These are phyloP conservation scores for Beauveria australis DNA, from an alignment of 2,329 filamentous ascomycete species.

Conservation along the genomic window DNA sequence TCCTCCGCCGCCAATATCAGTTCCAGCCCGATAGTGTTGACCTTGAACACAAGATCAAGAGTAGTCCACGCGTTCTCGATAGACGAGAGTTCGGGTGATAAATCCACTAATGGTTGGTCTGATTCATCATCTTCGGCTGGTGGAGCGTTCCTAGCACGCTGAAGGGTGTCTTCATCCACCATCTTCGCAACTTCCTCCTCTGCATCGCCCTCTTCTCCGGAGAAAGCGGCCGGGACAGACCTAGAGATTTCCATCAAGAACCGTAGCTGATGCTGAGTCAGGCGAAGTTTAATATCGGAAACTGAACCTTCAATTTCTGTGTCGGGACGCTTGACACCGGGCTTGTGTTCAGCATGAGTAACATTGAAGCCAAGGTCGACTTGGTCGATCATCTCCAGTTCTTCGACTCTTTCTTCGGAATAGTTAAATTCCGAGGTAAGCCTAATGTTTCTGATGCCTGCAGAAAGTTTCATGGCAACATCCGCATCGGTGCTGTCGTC, in stretches of 20 bases:
- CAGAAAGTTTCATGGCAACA: constrained; percentile 80
- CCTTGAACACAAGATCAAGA: constrained; percentile 83
- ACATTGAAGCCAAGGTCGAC: constrained; percentile 91
- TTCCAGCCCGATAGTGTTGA: constrained; percentile 81
- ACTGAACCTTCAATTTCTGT: constrained; percentile 85
- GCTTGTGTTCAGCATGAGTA: constrained; percentile 79
- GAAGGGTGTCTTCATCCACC: constrained; percentile 50
- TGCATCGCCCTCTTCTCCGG: constrained; percentile 55
- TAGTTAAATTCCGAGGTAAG: constrained; percentile 89
- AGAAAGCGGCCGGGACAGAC: constrained; percentile 81
- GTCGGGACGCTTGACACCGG: constrained; percentile 72
- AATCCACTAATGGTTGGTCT: constrained; percentile 40
- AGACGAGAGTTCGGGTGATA: constrained; percentile 63
- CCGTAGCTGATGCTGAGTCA: constrained; percentile 86
- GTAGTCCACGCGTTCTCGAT: constrained; percentile 77
- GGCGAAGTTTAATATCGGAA: constrained; percentile 82
- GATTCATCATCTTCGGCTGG: constrained; percentile 21
- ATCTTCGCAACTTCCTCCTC: constrained; percentile 69
- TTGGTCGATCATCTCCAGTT: constrained; percentile 93
- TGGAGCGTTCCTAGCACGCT: constrained; percentile 36
- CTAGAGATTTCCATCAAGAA: constrained; percentile 81
- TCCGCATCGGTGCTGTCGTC: constrained; percentile 66
- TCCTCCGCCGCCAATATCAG: constrained; percentile 65
- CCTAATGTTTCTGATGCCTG: constrained; percentile 85
- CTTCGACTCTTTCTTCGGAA: constrained; percentile 60